Evolutionary conservation across 441 rosid genomes (phyloP).

Genomic region (Gossypium davidsonii): DNA sequence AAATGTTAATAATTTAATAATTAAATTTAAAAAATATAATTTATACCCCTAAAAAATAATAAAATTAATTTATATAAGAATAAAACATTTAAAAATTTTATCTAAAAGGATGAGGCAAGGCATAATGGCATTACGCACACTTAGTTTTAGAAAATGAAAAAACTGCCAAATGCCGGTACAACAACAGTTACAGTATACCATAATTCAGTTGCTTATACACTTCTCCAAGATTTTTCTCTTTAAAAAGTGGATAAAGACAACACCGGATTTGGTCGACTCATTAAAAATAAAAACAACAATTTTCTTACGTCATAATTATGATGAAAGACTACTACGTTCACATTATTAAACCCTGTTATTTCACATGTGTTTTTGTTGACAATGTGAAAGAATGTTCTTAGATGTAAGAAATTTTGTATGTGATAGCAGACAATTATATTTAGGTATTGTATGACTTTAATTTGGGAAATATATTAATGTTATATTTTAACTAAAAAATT

Average conservation of each 20-base stretch:
- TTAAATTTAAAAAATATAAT: no score
- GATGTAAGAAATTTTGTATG: not conserved
- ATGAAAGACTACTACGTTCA: not conserved
- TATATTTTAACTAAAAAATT: no score
- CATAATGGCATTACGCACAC: not conserved
- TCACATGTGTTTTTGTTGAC: no score
- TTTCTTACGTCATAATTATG: not conserved
- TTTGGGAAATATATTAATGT: no score
- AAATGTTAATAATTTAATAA: no score
- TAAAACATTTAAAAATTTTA: no score
- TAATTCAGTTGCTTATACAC: not conserved
- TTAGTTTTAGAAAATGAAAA: not conserved
- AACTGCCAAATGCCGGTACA: not conserved
- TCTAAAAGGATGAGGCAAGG: not conserved
- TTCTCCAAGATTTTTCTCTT: not conserved
- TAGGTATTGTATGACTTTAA: no score
- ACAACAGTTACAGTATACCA: not conserved
- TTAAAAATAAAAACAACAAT: not conserved
- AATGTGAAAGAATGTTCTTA: not conserved
- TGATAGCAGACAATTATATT: not conserved
- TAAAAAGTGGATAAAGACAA: not conserved
- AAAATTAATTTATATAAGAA: no score
- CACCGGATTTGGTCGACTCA: not conserved
- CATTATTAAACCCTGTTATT: not conserved
- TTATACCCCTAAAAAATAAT: no score